These are phyloP conservation scores for Vigna reflexopilosa DNA, from an alignment of 306 rosid genomes.

Conservation along the genomic window DNA sequence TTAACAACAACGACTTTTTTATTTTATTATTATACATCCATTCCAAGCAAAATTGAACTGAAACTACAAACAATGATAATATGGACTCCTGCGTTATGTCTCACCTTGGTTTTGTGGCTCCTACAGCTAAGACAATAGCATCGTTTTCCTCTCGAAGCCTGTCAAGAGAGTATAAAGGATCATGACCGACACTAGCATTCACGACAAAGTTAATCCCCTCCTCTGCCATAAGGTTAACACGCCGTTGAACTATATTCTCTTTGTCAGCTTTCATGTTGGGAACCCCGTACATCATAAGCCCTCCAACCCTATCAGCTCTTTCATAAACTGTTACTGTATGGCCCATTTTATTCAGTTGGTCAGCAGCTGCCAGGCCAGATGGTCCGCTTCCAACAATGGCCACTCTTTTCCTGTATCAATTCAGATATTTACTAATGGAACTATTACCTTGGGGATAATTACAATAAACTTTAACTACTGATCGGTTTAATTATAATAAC, in stretches of 20 bases:
- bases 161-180: constrained; percentile 38
- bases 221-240: constrained; percentile 89
- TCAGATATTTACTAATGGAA: constrained; percentile 46
- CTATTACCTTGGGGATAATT: not conserved
- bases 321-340: constrained; percentile 62
- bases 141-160: constrained; percentile 22
- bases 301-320: constrained; percentile 26
- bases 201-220: constrained; percentile 87
- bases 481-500: not conserved
- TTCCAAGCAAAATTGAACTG: constrained; percentile 25
- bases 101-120: constrained; percentile 98
- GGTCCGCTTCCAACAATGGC: constrained; percentile 98
- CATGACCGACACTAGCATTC: constrained; percentile 81
- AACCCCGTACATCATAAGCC: constrained; percentile 80
- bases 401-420: constrained; percentile 71
- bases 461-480: not conserved
- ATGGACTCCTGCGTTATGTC: constrained; percentile 2
- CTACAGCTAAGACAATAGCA: constrained; percentile 74
- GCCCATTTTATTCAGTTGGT: constrained; percentile 91
- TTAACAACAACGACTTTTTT: not conserved
- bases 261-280: constrained; percentile 94
- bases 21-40: not conserved
- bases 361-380: constrained; percentile 97
- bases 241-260: constrained; percentile 79
- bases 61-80: not conserved